Evolutionary conservation across 2,329 filamentous ascomycete species (phyloP), one percentile per base, ranked within the genome.

Genomic region (Cadophora luteo-olivacea): DNA sequence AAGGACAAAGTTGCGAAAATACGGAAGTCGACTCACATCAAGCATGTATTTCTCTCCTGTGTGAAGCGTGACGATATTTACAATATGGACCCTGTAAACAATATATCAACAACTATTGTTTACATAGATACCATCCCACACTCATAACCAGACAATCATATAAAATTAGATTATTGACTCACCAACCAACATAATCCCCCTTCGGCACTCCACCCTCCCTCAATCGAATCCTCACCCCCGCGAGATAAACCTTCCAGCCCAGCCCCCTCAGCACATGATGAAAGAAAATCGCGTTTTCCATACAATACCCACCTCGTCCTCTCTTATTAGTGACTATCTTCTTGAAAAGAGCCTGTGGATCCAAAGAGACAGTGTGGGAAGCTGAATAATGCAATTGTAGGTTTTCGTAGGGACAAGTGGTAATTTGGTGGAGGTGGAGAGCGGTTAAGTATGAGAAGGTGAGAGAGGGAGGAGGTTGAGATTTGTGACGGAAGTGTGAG

Each of bases 291-390:
- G 81, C 84, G 32, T 82, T 81, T 74, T 89, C 87, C 82, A 90
- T 86, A 78, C 87, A 90, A 76, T 89, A 90, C 0, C 87, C 87
- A 22, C 87, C 87, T 64, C 82, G 75, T 4, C 82, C 79, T 64
- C 74, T 67, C 11, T 67, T 68, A 58, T 74, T 61, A 1, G 29
- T 60, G 3, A 77, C 70, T 16, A 75, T 75, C 61, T 77, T 77
- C 11, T 70, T n/a, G 65, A 73, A 77, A 3, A 77, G 58, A 3
- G 61, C 52, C 60, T 76, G 73, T 0, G 73, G 74, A 45, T 76
- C 71, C 2, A 77, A 45, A 2, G 68, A 71, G 12, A 76, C 68
- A 0, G 48, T 29, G 38, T 71, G 72, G 11, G 51, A 7, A 7
- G 55, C 22, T 1, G 75, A 76, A 58, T 77, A 77, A 54, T 77